Percentiles rank a stretch among this genome's conserved stretches.
phyloP scores from a whole-genome alignment of 306 rosid species.

The Quercus cerris region DNA sequence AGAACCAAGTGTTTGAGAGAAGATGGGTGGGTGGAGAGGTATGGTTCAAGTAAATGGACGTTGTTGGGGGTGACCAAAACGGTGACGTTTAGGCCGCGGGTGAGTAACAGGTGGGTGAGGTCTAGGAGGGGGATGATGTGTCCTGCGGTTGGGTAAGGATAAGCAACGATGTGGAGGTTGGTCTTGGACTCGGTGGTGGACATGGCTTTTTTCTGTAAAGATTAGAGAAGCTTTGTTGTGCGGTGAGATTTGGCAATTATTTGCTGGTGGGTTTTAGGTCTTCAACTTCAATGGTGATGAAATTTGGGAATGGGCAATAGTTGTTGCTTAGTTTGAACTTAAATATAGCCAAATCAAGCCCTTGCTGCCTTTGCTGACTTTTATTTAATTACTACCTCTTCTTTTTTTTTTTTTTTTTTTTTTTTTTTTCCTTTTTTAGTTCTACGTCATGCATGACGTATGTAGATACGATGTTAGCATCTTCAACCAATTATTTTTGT shows the following conservation, averaged over 20 bases:
- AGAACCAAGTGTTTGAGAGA: constrained; percentile 38
- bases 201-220: not conserved
- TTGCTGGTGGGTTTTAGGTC: not conserved
- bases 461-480: no score
- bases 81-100: constrained; percentile 42
- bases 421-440: no score
- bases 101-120: constrained; percentile 15
- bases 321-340: no score
- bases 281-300: no score
- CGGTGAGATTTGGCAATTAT: not conserved
- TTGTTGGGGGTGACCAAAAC: constrained; percentile 28
- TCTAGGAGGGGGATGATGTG: constrained; percentile 45
- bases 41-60: constrained; percentile 20
- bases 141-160: constrained; percentile 44
- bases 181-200: not conserved
- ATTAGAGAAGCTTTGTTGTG: not conserved
- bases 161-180: constrained; percentile 31
- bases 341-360: no score
- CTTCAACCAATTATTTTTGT: no score
- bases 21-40: constrained; percentile 29
- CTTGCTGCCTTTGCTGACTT: no score
- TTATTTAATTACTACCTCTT: no score
- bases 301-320: no score
- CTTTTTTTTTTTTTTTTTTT: no score
- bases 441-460: no score